These are phyloP conservation scores for Plasmopara halstedii DNA, from an alignment of 352 stramenopile species.

Conservation along the genomic window DNA sequence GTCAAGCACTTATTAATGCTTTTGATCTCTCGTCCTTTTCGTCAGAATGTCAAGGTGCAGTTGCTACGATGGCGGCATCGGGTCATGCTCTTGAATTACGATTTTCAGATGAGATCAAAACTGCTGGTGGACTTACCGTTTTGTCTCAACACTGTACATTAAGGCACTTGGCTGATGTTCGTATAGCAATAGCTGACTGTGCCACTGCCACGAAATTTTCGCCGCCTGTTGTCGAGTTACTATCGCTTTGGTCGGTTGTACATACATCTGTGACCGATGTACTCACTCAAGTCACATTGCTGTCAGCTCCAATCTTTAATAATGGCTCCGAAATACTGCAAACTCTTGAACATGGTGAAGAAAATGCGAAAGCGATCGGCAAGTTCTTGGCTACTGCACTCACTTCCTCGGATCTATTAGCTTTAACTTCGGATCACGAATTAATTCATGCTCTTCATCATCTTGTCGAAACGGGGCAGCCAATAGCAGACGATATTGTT, in stretches of 20 bases:
- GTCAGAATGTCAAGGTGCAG: background rate
- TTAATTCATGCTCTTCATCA: background rate
- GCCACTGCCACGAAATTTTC: background rate
- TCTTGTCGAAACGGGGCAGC: background rate
- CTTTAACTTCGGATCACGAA: background rate
- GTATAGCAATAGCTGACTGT: background rate
- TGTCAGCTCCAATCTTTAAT: background rate
- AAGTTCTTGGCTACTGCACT: background rate
- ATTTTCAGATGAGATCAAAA: background rate
- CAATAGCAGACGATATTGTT: background rate
- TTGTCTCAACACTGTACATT: background rate
- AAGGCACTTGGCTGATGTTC: background rate
- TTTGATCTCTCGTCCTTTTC: background rate
- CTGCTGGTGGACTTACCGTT: background rate
- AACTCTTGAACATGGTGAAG: background rate
- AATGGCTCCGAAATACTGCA: background rate
- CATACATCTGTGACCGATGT: background rate
- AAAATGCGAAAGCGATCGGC: background rate
- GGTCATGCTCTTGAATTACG: background rate
- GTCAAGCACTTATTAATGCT: background rate
- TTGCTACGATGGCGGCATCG: background rate
- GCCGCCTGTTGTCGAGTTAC: background rate
- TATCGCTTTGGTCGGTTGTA: background rate
- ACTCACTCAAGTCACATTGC: background rate
- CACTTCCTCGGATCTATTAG: background rate